These are phyloP conservation scores for Penicillium sp. DNA, from an alignment of 2,329 filamentous ascomycete genomes.

Conservation along the genomic window DNA sequence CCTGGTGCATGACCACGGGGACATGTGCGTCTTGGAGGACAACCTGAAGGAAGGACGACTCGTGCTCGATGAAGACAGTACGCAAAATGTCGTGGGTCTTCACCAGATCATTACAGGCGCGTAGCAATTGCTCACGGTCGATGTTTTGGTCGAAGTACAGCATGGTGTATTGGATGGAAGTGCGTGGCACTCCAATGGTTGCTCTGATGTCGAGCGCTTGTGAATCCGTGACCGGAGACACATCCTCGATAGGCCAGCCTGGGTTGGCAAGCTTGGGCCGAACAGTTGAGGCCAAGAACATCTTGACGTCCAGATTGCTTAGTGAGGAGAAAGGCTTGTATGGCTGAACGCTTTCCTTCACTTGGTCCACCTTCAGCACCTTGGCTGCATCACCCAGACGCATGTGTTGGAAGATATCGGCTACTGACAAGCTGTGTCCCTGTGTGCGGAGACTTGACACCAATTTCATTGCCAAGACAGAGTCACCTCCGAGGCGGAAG, in stretches of 20 bases:
- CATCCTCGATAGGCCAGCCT: slow-evolving; percentile 45
- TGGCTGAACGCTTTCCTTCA: slow-evolving; percentile 16
- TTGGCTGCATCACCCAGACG: slow-evolving; percentile 47
- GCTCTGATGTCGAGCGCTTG: slow-evolving; percentile 53
- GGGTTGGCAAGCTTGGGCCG: slow-evolving; percentile 43
- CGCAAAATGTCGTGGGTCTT: slow-evolving; percentile 53
- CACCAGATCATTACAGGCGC: slow-evolving; percentile 41
- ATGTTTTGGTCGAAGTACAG: slow-evolving; percentile 49
- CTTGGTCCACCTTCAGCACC: slow-evolving; percentile 36
- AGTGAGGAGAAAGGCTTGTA: slow-evolving; percentile 48
- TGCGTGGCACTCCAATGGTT: slow-evolving; percentile 51
- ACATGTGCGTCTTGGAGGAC: slow-evolving; percentile 46
- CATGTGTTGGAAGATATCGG: slow-evolving; percentile 43
- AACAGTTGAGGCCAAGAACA: slow-evolving; percentile 42
- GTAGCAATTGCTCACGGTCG: slow-evolving; percentile 40
- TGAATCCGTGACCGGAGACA: slow-evolving; percentile 50
- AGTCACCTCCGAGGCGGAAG: slow-evolving; percentile 54
- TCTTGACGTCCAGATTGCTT: slow-evolving; percentile 25
- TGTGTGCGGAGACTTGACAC: slow-evolving; percentile 40
- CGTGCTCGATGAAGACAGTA: slow-evolving; percentile 53
- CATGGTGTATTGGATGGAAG: slow-evolving; percentile 55
- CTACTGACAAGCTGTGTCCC: slow-evolving; percentile 40
- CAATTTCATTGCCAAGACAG: slow-evolving; percentile 51
- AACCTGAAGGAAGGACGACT: slow-evolving; percentile 45
- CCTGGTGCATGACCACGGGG: slow-evolving; percentile 41